Conservation (phyloP, 345 rosid genomes). For the Ceriops tagal region DNA sequence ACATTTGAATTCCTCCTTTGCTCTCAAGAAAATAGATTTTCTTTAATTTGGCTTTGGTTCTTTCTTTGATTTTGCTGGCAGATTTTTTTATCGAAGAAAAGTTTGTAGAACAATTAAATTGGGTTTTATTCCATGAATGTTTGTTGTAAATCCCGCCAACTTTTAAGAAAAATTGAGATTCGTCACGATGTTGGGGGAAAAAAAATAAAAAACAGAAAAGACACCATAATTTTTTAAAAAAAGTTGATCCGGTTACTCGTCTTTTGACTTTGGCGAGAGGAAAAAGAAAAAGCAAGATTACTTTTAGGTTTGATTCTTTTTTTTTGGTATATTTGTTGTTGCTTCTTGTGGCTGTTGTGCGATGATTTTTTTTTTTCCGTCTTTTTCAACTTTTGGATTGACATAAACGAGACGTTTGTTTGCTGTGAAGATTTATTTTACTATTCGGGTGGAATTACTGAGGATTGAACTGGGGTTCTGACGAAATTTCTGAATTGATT, state of each 20-base stretch:
- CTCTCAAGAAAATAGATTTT: no score
- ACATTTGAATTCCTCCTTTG: neutral
- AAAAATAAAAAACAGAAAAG: no score
- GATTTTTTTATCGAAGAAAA: no score
- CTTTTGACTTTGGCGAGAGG: neutral
- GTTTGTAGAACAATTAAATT: neutral
- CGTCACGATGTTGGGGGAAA: no score
- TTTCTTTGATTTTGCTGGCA: no score
- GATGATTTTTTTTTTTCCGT: no score
- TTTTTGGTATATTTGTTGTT: neutral
- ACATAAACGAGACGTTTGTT: neutral
- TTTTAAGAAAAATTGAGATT: no score
- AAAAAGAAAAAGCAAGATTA: neutral
- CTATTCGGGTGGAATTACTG: no score
- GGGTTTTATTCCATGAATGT: no score
- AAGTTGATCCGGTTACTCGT: neutral
- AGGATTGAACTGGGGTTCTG: neutral
- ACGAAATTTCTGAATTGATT: slow-evolving; percentile 1
- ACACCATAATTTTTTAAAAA: neutral
- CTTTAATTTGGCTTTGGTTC: no score
- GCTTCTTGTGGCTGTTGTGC: neutral
- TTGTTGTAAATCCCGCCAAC: no score
- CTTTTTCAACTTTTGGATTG: neutral
- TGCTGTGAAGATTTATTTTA: neutral
- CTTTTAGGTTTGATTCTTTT: slow-evolving; percentile 9